These are phyloP conservation scores for Agapanthus africanus DNA, from an alignment of 106 monocot genomes.

Conservation along the genomic window DNA sequence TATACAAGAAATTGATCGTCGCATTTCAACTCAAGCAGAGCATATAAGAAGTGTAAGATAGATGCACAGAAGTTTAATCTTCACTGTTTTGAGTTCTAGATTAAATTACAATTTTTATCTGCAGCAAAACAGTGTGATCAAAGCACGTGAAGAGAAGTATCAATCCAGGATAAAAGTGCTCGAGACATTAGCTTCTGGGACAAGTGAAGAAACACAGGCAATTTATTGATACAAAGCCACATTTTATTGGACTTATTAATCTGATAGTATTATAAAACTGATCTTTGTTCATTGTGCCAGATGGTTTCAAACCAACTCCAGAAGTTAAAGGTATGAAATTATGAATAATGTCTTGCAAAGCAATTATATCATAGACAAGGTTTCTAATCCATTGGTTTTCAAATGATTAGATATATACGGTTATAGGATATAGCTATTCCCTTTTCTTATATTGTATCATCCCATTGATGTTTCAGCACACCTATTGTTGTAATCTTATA, in stretches of 20 bases:
- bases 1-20: conserved; percentile 83
- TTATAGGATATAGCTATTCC: no score
- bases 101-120: conserved; percentile 2
- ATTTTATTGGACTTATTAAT: background rate
- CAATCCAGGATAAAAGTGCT: conserved; percentile 71
- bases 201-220: conserved; percentile 78
- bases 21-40: conserved; percentile 80
- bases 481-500: no score
- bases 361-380: background rate
- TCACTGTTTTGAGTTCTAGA: background rate
- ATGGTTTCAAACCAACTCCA: conserved; percentile 47
- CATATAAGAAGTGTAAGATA: conserved; percentile 88
- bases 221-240: background rate
- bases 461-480: no score
- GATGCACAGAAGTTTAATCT: background rate
- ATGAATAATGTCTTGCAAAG: background rate
- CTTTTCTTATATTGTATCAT: no score
- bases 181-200: conserved; percentile 60
- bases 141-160: conserved; percentile 71
- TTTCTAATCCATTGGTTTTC: no score
- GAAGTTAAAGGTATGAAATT: conserved; percentile 41
- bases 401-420: no score
- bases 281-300: conserved; percentile 24
- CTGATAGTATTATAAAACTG: background rate
- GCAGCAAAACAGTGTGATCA: conserved; percentile 58